Evolutionary conservation across 768 basidiomycete species (phyloP).

Genomic region (Termitomyces sp.): DNA sequence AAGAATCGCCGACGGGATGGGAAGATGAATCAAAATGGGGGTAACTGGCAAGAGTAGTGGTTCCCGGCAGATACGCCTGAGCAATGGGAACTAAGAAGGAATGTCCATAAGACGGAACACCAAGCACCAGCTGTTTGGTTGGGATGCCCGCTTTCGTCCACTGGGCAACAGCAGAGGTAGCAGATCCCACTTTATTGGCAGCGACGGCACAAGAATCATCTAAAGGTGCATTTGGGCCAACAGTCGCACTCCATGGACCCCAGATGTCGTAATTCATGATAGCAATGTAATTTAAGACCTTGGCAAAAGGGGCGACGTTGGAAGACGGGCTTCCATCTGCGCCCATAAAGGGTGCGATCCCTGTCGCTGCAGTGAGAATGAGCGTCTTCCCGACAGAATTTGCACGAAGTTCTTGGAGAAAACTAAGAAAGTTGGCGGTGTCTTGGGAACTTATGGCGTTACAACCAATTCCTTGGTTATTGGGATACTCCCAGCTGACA

Average conservation of each 20-base stretch:
- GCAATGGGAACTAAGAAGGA: slow-evolving; percentile 53
- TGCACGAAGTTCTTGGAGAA: slow-evolving; percentile 69
- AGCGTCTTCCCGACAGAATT: slow-evolving; percentile 50
- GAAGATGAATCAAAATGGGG: slow-evolving; percentile 49
- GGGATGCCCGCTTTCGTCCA: slow-evolving; percentile 84
- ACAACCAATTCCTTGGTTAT: slow-evolving; percentile 63
- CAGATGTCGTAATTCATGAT: slow-evolving; percentile 75
- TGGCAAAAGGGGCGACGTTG: slow-evolving; percentile 71
- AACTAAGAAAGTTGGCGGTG: slow-evolving; percentile 73
- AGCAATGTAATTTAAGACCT: slow-evolving; percentile 52
- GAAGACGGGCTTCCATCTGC: slow-evolving; percentile 51
- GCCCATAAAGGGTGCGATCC: slow-evolving; percentile 37
- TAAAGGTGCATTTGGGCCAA: slow-evolving; percentile 90
- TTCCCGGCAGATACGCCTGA: slow-evolving; percentile 40
- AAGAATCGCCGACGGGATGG: slow-evolving; percentile 57
- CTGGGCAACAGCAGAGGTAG: slow-evolving; percentile 60
- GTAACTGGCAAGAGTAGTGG: slow-evolving; percentile 39
- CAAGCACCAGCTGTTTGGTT: slow-evolving; percentile 63
- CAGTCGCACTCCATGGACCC: slow-evolving; percentile 57
- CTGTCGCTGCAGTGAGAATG: slow-evolving; percentile 51
- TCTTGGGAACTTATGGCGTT: slow-evolving; percentile 64
- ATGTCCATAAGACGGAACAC: slow-evolving; percentile 83
- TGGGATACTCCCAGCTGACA: slow-evolving; percentile 87
- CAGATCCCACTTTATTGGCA: slow-evolving; percentile 66
- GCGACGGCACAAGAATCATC: slow-evolving; percentile 69